A percentile compares a stretch with the other conserved stretches of the same genome.
Evolutionary conservation across 495 filamentous ascomycete species (phyloP).

Genomic region (Lepidopterella palustris): DNA sequence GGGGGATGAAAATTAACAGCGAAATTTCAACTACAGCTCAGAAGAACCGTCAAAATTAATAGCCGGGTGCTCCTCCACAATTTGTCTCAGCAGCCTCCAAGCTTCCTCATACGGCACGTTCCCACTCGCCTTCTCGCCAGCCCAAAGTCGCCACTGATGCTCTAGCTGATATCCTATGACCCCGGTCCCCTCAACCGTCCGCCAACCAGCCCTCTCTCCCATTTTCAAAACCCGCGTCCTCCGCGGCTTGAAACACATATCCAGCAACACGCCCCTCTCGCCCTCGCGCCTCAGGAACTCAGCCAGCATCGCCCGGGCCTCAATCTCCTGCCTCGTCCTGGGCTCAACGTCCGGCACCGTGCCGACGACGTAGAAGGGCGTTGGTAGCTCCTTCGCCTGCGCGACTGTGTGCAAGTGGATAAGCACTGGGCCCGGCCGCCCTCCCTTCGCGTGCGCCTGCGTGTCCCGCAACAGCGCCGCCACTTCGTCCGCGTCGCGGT

Average conservation of each 20-base stretch:
- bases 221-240: constrained; percentile 24
- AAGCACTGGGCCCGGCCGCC: not conserved
- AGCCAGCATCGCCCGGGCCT: constrained; percentile 1
- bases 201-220: constrained; percentile 17
- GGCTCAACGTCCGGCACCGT: constrained; percentile 33
- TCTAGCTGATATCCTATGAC: constrained; percentile 31
- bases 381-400: constrained; percentile 6
- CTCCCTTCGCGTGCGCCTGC: not conserved
- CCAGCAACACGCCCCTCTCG: constrained; percentile 23
- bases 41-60: constrained; percentile 19
- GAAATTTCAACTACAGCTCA: too few relatives aligned
- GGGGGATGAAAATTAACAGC: too few relatives aligned
- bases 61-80: constrained; percentile 15
- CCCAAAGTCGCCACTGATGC: constrained; percentile 25
- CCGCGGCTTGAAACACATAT: constrained; percentile 34
- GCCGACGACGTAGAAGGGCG: constrained; percentile 27
- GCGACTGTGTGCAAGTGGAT: constrained; percentile 5
- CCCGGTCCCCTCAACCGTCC: constrained; percentile 12
- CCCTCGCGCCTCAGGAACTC: constrained; percentile 2
- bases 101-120: constrained; percentile 8
- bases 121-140: constrained; percentile 24
- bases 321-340: constrained; percentile 22
- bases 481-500: constrained; percentile 13
- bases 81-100: constrained; percentile 18
- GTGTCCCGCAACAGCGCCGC: constrained; percentile 4